Base-by-base conservation (phyloP, 805 yeast species). In the Starmera caribaea region DNA sequence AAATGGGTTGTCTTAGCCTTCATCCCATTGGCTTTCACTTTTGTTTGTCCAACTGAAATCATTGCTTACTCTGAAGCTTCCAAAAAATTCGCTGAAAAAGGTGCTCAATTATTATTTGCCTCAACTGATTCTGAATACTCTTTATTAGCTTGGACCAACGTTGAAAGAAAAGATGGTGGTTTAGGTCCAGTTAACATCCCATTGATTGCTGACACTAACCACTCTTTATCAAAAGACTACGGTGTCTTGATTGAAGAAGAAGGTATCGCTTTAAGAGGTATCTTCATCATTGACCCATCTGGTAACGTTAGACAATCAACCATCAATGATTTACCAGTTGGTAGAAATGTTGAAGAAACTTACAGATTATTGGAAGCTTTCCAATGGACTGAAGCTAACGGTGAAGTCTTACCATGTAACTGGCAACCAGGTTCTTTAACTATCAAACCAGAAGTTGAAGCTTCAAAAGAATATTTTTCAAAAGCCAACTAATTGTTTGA, bases 321-420 rank as follows among this genome's bases (percentile, higher is more conserved):
- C 71, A 75, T 92, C 76, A 92, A 92, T 77, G 97, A 92, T 69
- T 82, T 90, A 66, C 96, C 98, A 66, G 99, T 92, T 54, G 98
- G 98, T 67, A 88, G 98, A 78, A 83, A 85, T 61, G 98, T 92
- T 54, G 97, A 89, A 52, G 99, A 92, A 79, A 83, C 97, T 52
- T 75, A 87, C 63, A 89, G 99, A 81, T 79, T 92, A 63, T 77
- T 92, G 49, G 97, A 92, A 66, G 99, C 97, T 55, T 92, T 92
- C 96, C 96, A 90, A 75, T 92, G 95, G 89, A 85, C 96, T 58
- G 97, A 89, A 69, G 84, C 86, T 75, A 74, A 92, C 80, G 98
- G 98, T 73, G 96, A 94, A 74, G 98, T 90, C 53, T 89, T 97
- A 74, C 98, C 98, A 59, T 97, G 97, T 65, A 92, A 90, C 94